Evolutionary conservation across 2,329 filamentous ascomycete species (phyloP), one percentile per base, ranked within the genome.

Genomic region (Ceratocystiopsis brevicomis): DNA sequence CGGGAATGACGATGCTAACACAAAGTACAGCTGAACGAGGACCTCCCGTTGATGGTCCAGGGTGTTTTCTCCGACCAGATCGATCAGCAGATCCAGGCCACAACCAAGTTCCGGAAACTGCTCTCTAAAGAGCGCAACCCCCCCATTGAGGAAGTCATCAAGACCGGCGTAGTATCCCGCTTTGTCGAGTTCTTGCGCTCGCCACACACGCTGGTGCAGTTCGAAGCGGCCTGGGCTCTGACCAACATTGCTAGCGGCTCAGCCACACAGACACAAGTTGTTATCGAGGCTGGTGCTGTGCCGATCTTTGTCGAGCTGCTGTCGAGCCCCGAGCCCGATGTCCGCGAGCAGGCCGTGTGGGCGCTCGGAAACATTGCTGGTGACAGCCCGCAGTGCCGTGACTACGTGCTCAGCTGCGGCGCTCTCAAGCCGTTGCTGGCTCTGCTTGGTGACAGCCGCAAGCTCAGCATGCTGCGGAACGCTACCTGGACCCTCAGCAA

Each of bases 221-320:
- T 98, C 59, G 90, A 98, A 71, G 90, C 90, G 56, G 90, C 90
- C 38, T 98, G 90, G 90, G 90, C 90, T 50, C 69, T 98, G 58
- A 98, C 90, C 69, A 98, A 98, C 70, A 98, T 98, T 63, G 90
- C 90, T 48, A 96, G 88, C 41, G 90, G 90, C 49, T 96, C 88
- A 47, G 90, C 90, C 47, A 81, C 85, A 54, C 90, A 98, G 68
- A 98, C 90, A 49, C 90, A 98, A 65, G 90, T 96, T 43, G 90
- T 98, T 52, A 98, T 98, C 56, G 88, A 96, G 65, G 88, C 90
- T 49, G 90, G 90, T 53, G 90, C 90, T 50, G 90, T 98, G 37
- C 90, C 90, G 45, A 98, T 98, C 61, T 98, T 98, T 55, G 88
- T 96, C 51, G 88, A 98, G 68, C 74, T 98, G 48, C 71, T 98